Evolutionary conservation across 2,329 filamentous ascomycete species (phyloP), one percentile per base, ranked within the genome.

Genomic region (Sclerotinia glacialis): DNA sequence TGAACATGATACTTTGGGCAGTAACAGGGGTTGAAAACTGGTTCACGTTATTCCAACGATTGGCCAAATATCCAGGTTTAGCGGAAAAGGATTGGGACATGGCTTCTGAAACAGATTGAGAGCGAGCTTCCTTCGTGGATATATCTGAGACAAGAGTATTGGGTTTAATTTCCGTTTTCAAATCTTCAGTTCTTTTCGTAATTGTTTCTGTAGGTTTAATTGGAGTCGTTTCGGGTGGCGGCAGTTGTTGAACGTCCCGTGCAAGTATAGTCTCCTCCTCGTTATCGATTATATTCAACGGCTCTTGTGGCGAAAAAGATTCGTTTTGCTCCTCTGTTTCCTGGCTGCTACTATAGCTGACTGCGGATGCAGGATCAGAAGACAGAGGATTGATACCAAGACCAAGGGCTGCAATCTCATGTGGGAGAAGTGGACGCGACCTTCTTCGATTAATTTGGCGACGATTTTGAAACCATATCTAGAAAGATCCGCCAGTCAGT

Each of bases 381-480:
- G 74, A 76, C n/a, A 75, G 63, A 31, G 72, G 67, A 46, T 70
- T 67, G 68, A 76, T 74, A 55, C 85, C 81, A 74, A 84, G 82
- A 74, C 83, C 79, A 72, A 88, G 79, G 67, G 85, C 84, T 70
- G 84, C 86, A 65, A 94, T 84, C 76, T 95, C 92, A 77, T 93
- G 88, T 12, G 89, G 86, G 37, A 91, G 86, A 47, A 96, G 83
- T 56, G 93, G 93, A 72, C 91, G 89, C 65, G 92, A 92, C 80
- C 94, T 96, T 72, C 94, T 87, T 73, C 94, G 86, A 77, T 96
- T 92, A 78, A 96, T 97, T 78, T 98, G 94, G 71, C 94, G 86
- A 75, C 93, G 87, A 76, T 97, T 97, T 76, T 97, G 94, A 79
- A 97, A 97, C 94, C 94, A 98, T 73, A 97, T 97, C 94, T 97